Evolutionary conservation across 768 basidiomycete species (phyloP), one percentile per base, ranked within the genome.

Genomic region (Tylopilus sp.): DNA sequence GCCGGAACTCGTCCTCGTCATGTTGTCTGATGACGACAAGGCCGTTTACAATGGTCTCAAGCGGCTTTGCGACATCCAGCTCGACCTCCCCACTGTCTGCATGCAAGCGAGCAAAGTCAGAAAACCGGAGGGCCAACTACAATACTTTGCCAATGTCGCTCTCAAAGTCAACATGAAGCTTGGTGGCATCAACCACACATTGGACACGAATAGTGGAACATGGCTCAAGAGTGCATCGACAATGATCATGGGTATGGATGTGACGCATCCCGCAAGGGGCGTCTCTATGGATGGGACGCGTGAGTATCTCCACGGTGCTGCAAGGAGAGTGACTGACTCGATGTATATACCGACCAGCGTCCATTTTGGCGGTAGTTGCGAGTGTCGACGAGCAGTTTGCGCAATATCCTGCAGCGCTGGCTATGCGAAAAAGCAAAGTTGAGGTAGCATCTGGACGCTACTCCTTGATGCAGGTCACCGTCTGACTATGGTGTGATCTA

Each of bases 201-300:
- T 81, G 48, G 76, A 76, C 36, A 61, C 64, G 15, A 55, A 57
- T 13, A 73, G 70, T 50, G 68, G 72, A 28, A 44, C 18, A 15
- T 79, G 74, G 75, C 69, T 81, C 20, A 63, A 59, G 52, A 50
- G 63, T 30, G 67, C 64, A 41, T 61, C 75, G 23, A 82, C 80
- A 11, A 82, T 81, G 76, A 55, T 82, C 40, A 75, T 81, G 20
- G 80, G 80, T 22, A 76, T 79, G 71, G 80, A 80, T 28, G 86
- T 88, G 25, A 91, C 87, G 0, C 90, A 92, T 68, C 87, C 62
- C 2, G 44, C 88, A 6, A 83, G 81, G 8, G 82, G 80, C 5
- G 78, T 80, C 1, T 85, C 84, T 48, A 73, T 79, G 52, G 70
- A 64, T 36, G 77, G 79, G 30, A 73, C 78, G 3, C 77, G 67